A percentile compares a stretch with the other conserved stretches of the same genome.
These are phyloP conservation scores for Diaporthe vaccinii DNA, from an alignment of 2,329 filamentous ascomycete genomes.

Conservation along the genomic window DNA sequence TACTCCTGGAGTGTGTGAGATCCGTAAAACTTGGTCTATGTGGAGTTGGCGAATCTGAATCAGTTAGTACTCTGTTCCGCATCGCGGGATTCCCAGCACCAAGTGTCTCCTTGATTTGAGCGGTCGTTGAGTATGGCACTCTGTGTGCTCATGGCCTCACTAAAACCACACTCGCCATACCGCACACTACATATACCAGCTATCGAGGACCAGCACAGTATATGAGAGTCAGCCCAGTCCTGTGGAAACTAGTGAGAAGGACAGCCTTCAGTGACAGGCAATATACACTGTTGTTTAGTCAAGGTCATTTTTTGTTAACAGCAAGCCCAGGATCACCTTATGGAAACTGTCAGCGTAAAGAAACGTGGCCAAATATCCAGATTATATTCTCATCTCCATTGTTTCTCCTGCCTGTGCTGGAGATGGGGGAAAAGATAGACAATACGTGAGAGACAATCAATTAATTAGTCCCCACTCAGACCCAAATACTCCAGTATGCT, in stretches of 20 bases:
- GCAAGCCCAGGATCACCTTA: neutral
- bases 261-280: neutral
- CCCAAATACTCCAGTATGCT: conserved; percentile 19
- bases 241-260: neutral
- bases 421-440: neutral
- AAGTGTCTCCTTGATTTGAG: neutral
- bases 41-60: neutral
- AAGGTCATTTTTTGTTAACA: neutral
- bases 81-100: neutral
- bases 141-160: no score
- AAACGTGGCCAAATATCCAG: neutral
- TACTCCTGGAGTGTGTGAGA: neutral
- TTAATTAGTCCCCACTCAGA: neutral
- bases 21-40: neutral
- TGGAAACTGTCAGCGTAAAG: neutral
- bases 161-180: neutral
- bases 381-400: neutral
- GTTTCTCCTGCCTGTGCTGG: neutral
- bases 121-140: neutral
- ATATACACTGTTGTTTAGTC: no score
- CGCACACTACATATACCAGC: neutral
- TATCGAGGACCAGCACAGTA: neutral
- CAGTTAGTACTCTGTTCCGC: neutral
- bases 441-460: neutral
- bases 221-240: neutral